Percentiles rank a stretch among this genome's conserved stretches.
Evolutionary conservation across 768 basidiomycete species (phyloP).

Genomic region (Calvatia gigantea): DNA sequence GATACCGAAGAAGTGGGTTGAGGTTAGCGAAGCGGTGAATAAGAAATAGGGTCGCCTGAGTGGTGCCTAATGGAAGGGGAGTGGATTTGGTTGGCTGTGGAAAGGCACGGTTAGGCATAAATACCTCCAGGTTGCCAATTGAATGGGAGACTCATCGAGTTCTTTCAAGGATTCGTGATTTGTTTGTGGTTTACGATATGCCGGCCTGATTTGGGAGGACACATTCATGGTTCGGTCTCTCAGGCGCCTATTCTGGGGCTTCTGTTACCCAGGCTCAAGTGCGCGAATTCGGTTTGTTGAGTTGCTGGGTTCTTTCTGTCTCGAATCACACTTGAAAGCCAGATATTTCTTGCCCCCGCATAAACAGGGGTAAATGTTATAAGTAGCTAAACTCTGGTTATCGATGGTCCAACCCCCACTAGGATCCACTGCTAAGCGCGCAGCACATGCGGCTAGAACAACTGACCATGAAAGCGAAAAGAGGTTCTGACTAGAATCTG

Average conservation of each 20-base stretch:
- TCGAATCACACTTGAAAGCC: too few species aligned
- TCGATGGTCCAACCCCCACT: not conserved
- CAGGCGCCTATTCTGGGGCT: not conserved
- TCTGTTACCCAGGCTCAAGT: not conserved
- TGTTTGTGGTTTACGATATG: too few species aligned
- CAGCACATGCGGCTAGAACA: not conserved
- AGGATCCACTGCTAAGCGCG: not conserved
- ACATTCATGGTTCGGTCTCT: too few species aligned
- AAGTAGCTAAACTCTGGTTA: not conserved
- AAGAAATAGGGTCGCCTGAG: slow-evolving; percentile 37
- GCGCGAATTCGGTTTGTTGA: not conserved
- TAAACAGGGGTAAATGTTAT: not conserved
- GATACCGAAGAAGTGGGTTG: slow-evolving; percentile 82
- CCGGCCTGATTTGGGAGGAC: too few species aligned
- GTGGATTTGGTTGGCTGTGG: not conserved
- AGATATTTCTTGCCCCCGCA: not conserved
- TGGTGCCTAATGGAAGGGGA: not conserved
- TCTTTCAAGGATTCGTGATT: too few species aligned
- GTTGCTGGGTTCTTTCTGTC: too few species aligned
- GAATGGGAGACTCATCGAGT: too few species aligned
- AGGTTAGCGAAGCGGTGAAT: slow-evolving; percentile 41
- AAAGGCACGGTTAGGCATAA: not conserved
- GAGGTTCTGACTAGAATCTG: not conserved
- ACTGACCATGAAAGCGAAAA: not conserved
- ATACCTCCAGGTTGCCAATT: not conserved